A percentile compares a stretch with the other conserved stretches of the same genome.
Conservation (phyloP, 371 early-diverging fungal genomes). For the Coemansia linderi region DNA sequence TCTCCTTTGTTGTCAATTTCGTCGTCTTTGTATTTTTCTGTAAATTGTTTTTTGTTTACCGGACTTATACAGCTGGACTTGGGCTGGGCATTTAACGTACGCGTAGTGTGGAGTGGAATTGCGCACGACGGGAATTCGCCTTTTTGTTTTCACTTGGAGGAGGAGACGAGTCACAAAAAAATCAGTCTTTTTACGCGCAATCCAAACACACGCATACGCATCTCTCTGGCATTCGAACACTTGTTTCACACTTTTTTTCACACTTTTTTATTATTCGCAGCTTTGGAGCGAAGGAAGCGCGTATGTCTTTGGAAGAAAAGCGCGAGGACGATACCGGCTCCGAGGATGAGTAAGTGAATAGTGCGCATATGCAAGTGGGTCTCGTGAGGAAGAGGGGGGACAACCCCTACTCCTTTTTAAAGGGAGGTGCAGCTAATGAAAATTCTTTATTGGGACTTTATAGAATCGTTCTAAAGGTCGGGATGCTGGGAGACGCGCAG, state of each 20-base stretch:
- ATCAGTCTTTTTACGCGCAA: background rate
- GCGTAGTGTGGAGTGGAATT: conserved; percentile 5
- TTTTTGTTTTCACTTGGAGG: background rate
- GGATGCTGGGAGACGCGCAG: conserved; percentile 98
- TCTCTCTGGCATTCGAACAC: conserved; percentile 3
- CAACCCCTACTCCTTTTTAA: background rate
- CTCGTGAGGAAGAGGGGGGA: background rate
- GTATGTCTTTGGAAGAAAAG: conserved; percentile 22
- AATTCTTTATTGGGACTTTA: background rate
- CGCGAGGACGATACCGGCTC: conserved; percentile 21
- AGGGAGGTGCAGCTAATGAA: background rate
- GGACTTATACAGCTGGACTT: conserved; percentile 1
- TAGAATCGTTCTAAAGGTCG: conserved; percentile 86
- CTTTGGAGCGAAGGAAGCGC: conserved; percentile 3
- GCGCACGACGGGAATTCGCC: background rate
- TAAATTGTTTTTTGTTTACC: conserved; percentile 11
- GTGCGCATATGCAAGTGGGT: conserved; percentile 8
- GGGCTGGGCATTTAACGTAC: conserved; percentile 6
- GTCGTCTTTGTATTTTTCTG: background rate
- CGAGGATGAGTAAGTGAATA: conserved; percentile 30
- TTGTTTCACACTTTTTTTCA: conserved; percentile 3
- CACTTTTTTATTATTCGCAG: conserved; percentile 4
- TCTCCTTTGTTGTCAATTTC: background rate
- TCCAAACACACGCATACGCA: conserved; percentile 3
- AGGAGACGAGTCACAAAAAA: background rate